These are phyloP conservation scores for Colletotrichum cereale DNA, from an alignment of 2,329 filamentous ascomycete species.

Conservation along the genomic window DNA sequence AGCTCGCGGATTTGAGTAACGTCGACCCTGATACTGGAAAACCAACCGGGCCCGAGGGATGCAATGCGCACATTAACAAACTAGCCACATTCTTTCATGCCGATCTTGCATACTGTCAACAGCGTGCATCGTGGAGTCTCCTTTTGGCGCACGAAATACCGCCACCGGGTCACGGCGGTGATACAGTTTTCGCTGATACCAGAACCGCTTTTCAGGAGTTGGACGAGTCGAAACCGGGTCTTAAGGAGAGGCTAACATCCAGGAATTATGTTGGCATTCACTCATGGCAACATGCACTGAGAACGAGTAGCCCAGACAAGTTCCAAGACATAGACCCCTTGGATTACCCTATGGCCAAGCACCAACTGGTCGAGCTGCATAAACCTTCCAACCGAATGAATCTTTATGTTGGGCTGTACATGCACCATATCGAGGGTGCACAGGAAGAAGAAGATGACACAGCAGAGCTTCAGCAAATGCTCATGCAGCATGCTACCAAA, in stretches of 20 bases:
- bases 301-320: conserved; percentile 61
- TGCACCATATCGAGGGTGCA: conserved; percentile 62
- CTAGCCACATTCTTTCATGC: conserved; percentile 64
- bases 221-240: conserved; percentile 43
- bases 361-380: conserved; percentile 64
- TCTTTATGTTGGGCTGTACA: conserved; percentile 65
- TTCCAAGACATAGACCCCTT: conserved; percentile 59
- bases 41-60: conserved; percentile 17
- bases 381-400: conserved; percentile 64
- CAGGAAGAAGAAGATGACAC: conserved; percentile 51
- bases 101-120: conserved; percentile 68
- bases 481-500: conserved; percentile 61
- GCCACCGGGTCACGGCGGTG: conserved; percentile 59
- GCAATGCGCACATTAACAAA: conserved; percentile 55
- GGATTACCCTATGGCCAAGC: conserved; percentile 54
- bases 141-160: conserved; percentile 63
- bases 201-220: conserved; percentile 63
- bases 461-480: conserved; percentile 50
- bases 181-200: conserved; percentile 66
- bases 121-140: conserved; percentile 64
- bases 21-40: conserved; percentile 51
- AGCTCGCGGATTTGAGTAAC: conserved; percentile 69
- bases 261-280: conserved; percentile 61
- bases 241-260: conserved; percentile 50
- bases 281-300: conserved; percentile 65